These are phyloP conservation scores for Pythium phragmiticola DNA, from an alignment of 352 stramenopile species.

Conservation along the genomic window DNA sequence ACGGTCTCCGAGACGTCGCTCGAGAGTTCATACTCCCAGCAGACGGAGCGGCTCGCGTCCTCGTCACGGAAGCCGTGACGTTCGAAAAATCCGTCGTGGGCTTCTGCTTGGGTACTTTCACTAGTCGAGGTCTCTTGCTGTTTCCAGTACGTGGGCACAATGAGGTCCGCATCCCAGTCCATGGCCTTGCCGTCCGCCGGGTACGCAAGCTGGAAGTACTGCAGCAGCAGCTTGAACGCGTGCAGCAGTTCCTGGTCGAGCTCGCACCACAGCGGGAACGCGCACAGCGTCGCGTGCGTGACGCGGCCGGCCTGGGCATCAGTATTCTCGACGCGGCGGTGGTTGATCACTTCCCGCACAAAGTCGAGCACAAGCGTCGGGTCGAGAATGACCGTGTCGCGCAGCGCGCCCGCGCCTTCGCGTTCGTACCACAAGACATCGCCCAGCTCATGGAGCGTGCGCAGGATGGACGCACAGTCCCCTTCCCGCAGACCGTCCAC, in stretches of 20 bases:
- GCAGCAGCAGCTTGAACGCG: conserved; percentile 25
- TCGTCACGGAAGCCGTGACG: conserved; percentile 7
- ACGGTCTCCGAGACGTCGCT: conserved; percentile 21
- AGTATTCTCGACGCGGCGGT: not conserved
- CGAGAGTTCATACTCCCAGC: conserved; percentile 26
- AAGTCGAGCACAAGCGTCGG: conserved; percentile 35
- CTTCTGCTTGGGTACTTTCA: not conserved
- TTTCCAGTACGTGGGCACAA: conserved; percentile 28
- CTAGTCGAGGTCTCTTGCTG: not conserved
- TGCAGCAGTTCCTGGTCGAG: conserved; percentile 20
- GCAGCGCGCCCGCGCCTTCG: conserved; percentile 3
- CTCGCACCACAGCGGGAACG: conserved; percentile 16
- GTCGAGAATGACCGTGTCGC: conserved; percentile 16
- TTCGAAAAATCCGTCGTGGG: conserved; percentile 1
- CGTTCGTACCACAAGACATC: conserved; percentile 25
- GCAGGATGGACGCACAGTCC: conserved; percentile 15
- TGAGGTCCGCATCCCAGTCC: conserved; percentile 24
- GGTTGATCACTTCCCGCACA: conserved; percentile 23
- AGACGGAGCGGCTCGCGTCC: conserved; percentile 3
- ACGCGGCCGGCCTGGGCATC: conserved; percentile 8
- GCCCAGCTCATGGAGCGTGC: conserved; percentile 21
- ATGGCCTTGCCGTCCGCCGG: conserved; percentile 17
- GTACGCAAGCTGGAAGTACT: conserved; percentile 27
- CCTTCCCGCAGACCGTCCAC: conserved; percentile 11
- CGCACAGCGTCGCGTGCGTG: conserved; percentile 2